Base-by-base conservation (phyloP, 2,329 filamentous ascomycete genomes). In the Dryadomyces sulphureus region DNA sequence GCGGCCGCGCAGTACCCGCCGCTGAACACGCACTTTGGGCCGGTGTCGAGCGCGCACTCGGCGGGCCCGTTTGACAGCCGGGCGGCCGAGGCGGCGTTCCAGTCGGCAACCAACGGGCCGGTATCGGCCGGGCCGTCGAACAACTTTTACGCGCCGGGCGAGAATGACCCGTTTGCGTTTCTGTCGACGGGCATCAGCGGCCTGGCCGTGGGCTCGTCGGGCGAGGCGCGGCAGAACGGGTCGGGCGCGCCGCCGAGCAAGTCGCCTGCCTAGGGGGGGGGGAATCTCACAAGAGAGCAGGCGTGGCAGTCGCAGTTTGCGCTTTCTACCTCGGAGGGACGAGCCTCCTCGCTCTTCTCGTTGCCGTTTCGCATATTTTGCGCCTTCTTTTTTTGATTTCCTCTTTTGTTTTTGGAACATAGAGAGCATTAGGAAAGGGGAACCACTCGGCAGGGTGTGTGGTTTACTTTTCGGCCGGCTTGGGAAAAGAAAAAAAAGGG, bases 21-120 rank as follows among this genome's bases (percentile, higher is more conserved):
- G 2, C 77, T 95, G 65, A 85, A 86, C 62, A 85, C 82, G 34
- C 84, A 88, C 56, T 94, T 81, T 52, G 80, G 80, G 48, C 81
- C 84, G 38, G 80, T 79, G 46, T 83, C 81, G 35, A 79, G 81
- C 45, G 81, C 87, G 55, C 87, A 92, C 63, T 84, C 84, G 21
- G 84, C 84, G 38, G 84, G 87, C 12, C 83, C 83, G 5, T 96
- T 98, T 58, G 89, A 94, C 60, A 93, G 88, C 68, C 85, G 89
- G 52, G 84, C 87, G 51, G 87, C 90, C 16, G 90, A 96, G 67
- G 88, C 88, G 50, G 90, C 92, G 22, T 98, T 98, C 70, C 85
- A 86, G 60, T 85, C 84, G 36, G 88, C 86, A 35, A 81, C 81
- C 55, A 90, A 92, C 55, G 85, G 84, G 47, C 81, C 82, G 19